Conservation (phyloP, 2,329 filamentous ascomycete genomes). For the Emergomyces orientalis region DNA sequence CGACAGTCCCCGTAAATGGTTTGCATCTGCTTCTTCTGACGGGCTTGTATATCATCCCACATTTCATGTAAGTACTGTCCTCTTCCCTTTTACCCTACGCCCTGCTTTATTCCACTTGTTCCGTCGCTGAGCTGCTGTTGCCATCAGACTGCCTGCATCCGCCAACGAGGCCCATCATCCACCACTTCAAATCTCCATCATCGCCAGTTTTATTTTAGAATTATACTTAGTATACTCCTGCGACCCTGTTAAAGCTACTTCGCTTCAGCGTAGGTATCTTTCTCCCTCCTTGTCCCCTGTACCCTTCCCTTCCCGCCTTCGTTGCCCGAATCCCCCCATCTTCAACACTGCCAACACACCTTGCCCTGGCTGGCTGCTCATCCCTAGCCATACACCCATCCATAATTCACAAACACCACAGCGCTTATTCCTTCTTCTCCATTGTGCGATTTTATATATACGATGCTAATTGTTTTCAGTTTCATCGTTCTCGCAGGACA, state of each 20-base stretch:
- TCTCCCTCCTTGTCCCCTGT: slow-evolving; percentile 23
- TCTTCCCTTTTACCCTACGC: background rate
- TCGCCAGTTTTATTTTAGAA: slow-evolving; percentile 3
- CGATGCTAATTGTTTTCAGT: background rate
- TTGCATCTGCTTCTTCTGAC: background rate
- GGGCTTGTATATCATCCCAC: background rate
- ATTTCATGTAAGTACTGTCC: background rate
- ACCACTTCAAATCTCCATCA: slow-evolving; percentile 9
- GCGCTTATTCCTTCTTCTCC: background rate
- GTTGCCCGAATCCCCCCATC: slow-evolving; percentile 19
- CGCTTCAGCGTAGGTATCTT: slow-evolving; percentile 12
- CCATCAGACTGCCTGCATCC: slow-evolving; percentile 3
- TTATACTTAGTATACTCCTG: slow-evolving; percentile 8
- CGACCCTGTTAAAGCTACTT: slow-evolving; percentile 7
- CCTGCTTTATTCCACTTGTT: background rate
- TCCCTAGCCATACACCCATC: background rate
- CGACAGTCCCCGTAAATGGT: background rate
- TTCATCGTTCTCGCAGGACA: background rate
- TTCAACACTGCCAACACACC: slow-evolving; percentile 24
- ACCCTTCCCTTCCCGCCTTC: slow-evolving; percentile 27
- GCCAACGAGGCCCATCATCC: slow-evolving; percentile 7
- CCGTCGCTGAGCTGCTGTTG: slow-evolving; percentile 9
- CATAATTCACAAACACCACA: background rate
- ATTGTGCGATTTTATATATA: slow-evolving; percentile 1
- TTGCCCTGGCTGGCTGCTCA: slow-evolving; percentile 13